Percentiles rank a stretch among this genome's conserved stretches.
These are phyloP conservation scores for Phytophthora litchii DNA, from an alignment of 352 stramenopile species.

Conservation along the genomic window DNA sequence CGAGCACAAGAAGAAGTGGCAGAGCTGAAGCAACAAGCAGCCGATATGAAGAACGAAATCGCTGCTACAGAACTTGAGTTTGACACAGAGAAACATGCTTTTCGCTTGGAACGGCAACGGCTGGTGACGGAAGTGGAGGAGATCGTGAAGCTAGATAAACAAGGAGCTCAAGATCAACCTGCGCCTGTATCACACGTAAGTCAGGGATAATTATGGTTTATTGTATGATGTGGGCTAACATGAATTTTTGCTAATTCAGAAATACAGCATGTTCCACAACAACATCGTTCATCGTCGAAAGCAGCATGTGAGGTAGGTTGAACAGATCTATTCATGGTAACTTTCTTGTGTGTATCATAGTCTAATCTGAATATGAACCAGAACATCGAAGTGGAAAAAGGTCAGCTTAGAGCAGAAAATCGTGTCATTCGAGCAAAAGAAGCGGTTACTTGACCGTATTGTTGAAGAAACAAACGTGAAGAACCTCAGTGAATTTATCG, in stretches of 20 bases:
- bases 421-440: slow-evolving; percentile 77
- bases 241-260: slow-evolving; percentile 12
- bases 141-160: slow-evolving; percentile 48
- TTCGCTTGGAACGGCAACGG: slow-evolving; percentile 53
- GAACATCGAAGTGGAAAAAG: slow-evolving; percentile 51
- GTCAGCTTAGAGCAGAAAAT: slow-evolving; percentile 66
- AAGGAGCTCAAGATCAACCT: slow-evolving; percentile 11
- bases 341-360: not conserved
- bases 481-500: slow-evolving; percentile 70
- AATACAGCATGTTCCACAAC: slow-evolving; percentile 43
- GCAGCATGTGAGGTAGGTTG: slow-evolving; percentile 36
- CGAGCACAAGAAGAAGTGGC: slow-evolving; percentile 46
- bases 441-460: slow-evolving; percentile 61
- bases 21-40: slow-evolving; percentile 44
- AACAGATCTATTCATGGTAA: not conserved
- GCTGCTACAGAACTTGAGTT: slow-evolving; percentile 46
- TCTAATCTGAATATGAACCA: slow-evolving; percentile 4
- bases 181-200: slow-evolving; percentile 26
- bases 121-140: slow-evolving; percentile 55
- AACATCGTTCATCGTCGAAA: slow-evolving; percentile 51
- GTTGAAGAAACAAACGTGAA: slow-evolving; percentile 52
- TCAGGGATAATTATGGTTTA: not conserved
- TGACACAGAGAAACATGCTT: slow-evolving; percentile 52
- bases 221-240: slow-evolving; percentile 1
- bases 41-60: slow-evolving; percentile 46